A percentile compares a stretch with the other conserved stretches of the same genome.
Conservation (phyloP, 2,329 filamentous ascomycete species). For the Trichoderma pleuroti region DNA sequence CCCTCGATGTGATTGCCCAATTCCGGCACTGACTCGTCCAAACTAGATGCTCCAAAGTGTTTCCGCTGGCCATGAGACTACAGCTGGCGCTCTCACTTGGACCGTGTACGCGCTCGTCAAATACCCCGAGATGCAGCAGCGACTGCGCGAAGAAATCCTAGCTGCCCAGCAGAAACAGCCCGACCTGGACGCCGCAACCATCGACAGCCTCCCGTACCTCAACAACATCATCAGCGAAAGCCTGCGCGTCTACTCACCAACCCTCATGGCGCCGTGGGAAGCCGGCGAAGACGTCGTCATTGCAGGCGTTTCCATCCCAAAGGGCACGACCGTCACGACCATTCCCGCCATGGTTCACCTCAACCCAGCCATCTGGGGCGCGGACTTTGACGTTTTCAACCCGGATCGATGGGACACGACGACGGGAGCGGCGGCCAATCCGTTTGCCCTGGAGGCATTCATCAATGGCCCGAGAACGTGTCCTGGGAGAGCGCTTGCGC, state of each 20-base stretch:
- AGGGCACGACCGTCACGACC: constrained; percentile 38
- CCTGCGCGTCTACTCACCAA: constrained; percentile 41
- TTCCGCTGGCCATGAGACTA: constrained; percentile 42
- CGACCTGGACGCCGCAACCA: constrained; percentile 8
- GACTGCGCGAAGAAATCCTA: constrained; percentile 39
- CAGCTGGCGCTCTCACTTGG: constrained; percentile 42
- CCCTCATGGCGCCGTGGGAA: constrained; percentile 32
- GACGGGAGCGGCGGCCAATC: constrained; percentile 25
- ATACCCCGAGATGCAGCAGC: constrained; percentile 37
- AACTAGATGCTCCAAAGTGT: constrained; percentile 3
- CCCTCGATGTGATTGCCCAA: not conserved
- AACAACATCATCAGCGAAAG: constrained; percentile 44
- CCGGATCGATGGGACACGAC: constrained; percentile 38
- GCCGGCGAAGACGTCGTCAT: constrained; percentile 34
- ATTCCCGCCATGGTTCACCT: constrained; percentile 36
- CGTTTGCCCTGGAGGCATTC: constrained; percentile 37
- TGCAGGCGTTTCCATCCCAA: constrained; percentile 36
- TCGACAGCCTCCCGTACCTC: constrained; percentile 36
- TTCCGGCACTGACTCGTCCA: not conserved
- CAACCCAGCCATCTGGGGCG: constrained; percentile 38
- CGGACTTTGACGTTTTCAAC: constrained; percentile 32
- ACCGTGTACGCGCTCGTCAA: constrained; percentile 40
- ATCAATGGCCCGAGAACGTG: constrained; percentile 37
- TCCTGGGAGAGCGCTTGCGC: constrained; percentile 36
- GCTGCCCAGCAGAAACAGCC: not conserved